phyloP scores from a whole-genome alignment of 2,329 filamentous ascomycete genomes.

The Fusarium goolgardi region DNA sequence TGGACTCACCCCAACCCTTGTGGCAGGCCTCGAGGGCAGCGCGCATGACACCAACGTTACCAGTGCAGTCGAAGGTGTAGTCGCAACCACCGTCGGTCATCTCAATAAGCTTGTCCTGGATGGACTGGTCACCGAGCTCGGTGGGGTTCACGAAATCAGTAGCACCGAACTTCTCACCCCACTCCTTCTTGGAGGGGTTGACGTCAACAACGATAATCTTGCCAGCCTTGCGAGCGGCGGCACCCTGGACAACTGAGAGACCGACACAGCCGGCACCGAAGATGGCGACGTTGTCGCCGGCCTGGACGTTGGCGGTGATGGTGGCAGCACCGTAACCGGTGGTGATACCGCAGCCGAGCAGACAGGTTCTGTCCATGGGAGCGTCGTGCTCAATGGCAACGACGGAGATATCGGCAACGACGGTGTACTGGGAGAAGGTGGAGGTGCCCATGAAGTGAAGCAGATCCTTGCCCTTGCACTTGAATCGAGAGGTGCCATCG shows the following conservation, averaged over 20 bases:
- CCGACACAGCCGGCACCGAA: conserved; percentile 98
- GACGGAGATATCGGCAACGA: conserved; percentile 97
- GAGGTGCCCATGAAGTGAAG: conserved; percentile 99
- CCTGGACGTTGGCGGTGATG: conserved; percentile 91
- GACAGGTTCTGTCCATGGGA: conserved; percentile 93
- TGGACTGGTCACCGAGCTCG: conserved; percentile 79
- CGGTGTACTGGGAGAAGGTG: conserved; percentile 98
- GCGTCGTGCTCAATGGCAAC: conserved; percentile 92
- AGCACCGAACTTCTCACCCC: conserved; percentile 93
- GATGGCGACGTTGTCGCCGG: conserved; percentile 88
- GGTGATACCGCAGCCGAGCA: conserved; percentile 98
- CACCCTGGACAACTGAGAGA: conserved; percentile 93
- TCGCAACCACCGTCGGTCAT: conserved; percentile 98
- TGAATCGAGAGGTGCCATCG: conserved; percentile 94
- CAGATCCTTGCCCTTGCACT: conserved; percentile 92
- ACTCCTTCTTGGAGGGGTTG: conserved; percentile 91
- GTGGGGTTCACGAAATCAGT: conserved; percentile 97
- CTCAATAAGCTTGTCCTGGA: conserved; percentile 93
- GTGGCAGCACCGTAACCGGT: conserved; percentile 96
- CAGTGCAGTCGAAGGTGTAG: conserved; percentile 99
- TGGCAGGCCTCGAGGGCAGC: conserved; percentile 97
- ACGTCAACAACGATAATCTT: conserved; percentile 81
- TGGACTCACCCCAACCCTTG: conserved; percentile 99
- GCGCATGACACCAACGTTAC: conserved; percentile 95
- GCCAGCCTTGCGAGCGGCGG: conserved; percentile 82